Evolutionary conservation across 129 eudicot genomes (phyloP).

Genomic region (Chrysanthemum seticuspe): DNA sequence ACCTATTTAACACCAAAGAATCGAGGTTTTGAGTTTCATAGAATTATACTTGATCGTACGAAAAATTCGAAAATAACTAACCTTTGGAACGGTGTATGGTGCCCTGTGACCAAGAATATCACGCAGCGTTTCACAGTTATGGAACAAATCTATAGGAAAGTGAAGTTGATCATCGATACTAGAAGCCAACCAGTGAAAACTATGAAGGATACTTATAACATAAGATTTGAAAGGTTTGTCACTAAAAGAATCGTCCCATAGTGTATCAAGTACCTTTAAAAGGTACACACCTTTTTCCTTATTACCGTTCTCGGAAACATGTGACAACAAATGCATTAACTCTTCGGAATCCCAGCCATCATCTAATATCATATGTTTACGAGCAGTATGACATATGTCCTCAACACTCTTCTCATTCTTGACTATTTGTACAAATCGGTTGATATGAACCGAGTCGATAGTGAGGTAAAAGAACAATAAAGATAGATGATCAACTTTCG

Average conservation of each 20-base stretch:
- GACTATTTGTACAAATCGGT: slow-evolving; percentile 61
- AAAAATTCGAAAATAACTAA: slow-evolving; percentile 23
- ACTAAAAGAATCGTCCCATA: slow-evolving; percentile 63
- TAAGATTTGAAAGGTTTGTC: slow-evolving; percentile 55
- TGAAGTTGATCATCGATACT: slow-evolving; percentile 60
- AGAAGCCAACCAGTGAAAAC: slow-evolving; percentile 57
- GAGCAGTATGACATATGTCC: slow-evolving; percentile 31
- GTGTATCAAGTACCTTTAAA: slow-evolving; percentile 60
- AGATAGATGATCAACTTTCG: too few relatives aligned
- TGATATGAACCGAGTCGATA: too few relatives aligned
- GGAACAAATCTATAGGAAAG: slow-evolving; percentile 59
- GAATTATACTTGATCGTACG: too few relatives aligned
- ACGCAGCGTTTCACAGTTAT: slow-evolving; percentile 60
- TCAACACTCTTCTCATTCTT: slow-evolving; percentile 40
- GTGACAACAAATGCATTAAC: slow-evolving; percentile 42
- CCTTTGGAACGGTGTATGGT: slow-evolving; percentile 77
- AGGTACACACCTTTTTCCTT: slow-evolving; percentile 48
- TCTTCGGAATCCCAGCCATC: slow-evolving; percentile 35
- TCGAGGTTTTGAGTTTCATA: neutral
- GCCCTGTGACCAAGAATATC: slow-evolving; percentile 57
- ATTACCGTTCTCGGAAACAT: slow-evolving; percentile 38
- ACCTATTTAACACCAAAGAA: slow-evolving; percentile 37
- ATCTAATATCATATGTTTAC: too few relatives aligned
- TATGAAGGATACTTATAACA: slow-evolving; percentile 39
- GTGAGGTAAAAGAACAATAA: too few relatives aligned